Percentiles rank a stretch among this genome's conserved stretches.
phyloP scores from a whole-genome alignment of 345 rosid species.

The Lumnitzera racemosa region DNA sequence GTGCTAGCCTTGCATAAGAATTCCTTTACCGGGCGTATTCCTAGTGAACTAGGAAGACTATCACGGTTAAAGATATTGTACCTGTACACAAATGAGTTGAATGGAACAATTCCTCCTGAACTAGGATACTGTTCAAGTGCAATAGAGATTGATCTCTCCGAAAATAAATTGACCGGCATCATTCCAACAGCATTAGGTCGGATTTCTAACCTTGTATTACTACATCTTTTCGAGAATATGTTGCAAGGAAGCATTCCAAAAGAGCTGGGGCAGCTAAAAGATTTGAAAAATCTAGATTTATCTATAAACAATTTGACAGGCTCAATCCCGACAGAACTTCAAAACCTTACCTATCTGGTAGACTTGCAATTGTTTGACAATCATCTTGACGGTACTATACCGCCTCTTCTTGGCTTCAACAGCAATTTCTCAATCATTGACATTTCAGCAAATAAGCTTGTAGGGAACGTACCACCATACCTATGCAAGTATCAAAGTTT shows the following conservation, averaged over 20 bases:
- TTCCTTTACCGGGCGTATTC: slow-evolving; percentile 47
- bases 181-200: slow-evolving; percentile 55
- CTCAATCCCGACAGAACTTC: slow-evolving; percentile 53
- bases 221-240: slow-evolving; percentile 68
- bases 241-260: slow-evolving; percentile 55
- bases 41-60: slow-evolving; percentile 53
- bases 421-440: slow-evolving; percentile 57
- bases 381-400: slow-evolving; percentile 54
- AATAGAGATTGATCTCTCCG: slow-evolving; percentile 73
- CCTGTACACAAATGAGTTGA: slow-evolving; percentile 59
- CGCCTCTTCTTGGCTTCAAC: slow-evolving; percentile 51
- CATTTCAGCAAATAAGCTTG: slow-evolving; percentile 53
- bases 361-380: slow-evolving; percentile 76
- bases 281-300: slow-evolving; percentile 60
- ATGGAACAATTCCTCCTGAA: slow-evolving; percentile 63
- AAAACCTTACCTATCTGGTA: slow-evolving; percentile 38
- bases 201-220: slow-evolving; percentile 41
- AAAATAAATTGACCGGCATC: slow-evolving; percentile 51
- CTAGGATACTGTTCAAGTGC: slow-evolving; percentile 47
- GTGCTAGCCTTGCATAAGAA: slow-evolving; percentile 73
- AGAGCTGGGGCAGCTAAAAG: slow-evolving; percentile 50
- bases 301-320: slow-evolving; percentile 66
- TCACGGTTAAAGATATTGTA: slow-evolving; percentile 43
- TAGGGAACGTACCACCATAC: slow-evolving; percentile 57
- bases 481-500: slow-evolving; percentile 58